A percentile compares a stretch with the other conserved stretches of the same genome.
phyloP scores from a whole-genome alignment of 495 filamentous ascomycete genomes.

The Peziza echinospora region DNA sequence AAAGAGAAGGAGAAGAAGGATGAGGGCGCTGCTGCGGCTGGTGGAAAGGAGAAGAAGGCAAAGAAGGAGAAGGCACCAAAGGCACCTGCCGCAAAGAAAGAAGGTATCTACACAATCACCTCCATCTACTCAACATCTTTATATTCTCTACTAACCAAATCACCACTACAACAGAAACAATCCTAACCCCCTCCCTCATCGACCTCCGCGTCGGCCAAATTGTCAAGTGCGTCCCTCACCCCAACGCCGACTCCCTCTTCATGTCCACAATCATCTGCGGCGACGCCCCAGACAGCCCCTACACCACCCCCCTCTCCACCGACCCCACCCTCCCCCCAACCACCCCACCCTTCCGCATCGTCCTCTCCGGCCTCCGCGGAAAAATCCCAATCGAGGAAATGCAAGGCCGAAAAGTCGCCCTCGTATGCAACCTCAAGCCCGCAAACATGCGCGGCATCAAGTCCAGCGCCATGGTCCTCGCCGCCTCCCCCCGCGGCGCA shows the following conservation, averaged over 20 bases:
- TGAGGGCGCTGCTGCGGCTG: conserved; percentile 22
- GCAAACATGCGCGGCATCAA: conserved; percentile 98
- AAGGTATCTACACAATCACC: conserved; percentile 6
- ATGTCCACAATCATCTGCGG: conserved; percentile 95
- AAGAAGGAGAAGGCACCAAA: conserved; percentile 70
- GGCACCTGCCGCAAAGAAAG: conserved; percentile 35
- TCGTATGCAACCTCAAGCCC: conserved; percentile 92
- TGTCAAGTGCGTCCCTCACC: conserved; percentile 80
- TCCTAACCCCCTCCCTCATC: conserved; percentile 59
- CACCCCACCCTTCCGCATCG: conserved; percentile 51
- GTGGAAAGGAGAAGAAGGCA: conserved; percentile 38
- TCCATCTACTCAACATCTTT: conserved; percentile 33
- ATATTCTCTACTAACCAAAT: background rate
- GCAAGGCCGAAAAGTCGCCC: conserved; percentile 85
- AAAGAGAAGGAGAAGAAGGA: conserved; percentile 19
- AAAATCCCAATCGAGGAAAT: conserved; percentile 82
- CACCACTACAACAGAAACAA: conserved; percentile 6
- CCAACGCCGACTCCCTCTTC: conserved; percentile 85
- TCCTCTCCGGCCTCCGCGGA: conserved; percentile 90
- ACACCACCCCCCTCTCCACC: conserved; percentile 31
- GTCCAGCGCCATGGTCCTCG: conserved; percentile 85
- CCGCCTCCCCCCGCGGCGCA: conserved; percentile 68
- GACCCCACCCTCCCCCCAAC: conserved; percentile 46
- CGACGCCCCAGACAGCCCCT: conserved; percentile 63
- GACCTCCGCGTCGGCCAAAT: conserved; percentile 95